These are phyloP conservation scores for Clitopilus hobsonii DNA, from an alignment of 768 basidiomycete species.

Conservation along the genomic window DNA sequence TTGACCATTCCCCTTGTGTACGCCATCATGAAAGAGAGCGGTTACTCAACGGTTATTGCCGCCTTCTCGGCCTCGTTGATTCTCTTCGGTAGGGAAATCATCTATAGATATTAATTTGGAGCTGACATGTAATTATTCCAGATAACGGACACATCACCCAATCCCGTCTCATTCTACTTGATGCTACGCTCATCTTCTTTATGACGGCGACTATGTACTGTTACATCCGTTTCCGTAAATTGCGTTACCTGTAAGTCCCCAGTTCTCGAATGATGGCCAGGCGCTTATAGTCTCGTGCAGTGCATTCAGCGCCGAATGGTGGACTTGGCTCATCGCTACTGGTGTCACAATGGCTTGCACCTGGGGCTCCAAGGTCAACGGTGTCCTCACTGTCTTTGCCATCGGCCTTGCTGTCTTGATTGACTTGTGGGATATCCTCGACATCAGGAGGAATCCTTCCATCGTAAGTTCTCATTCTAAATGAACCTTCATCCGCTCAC, in stretches of 20 bases:
- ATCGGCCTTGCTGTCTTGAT: constrained; percentile 90
- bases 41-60: constrained; percentile 87
- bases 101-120: too few species aligned
- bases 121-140: constrained; percentile 21
- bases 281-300: constrained; percentile 32
- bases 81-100: constrained; percentile 76
- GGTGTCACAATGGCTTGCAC: constrained; percentile 94
- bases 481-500: too few species aligned
- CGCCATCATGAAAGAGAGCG: constrained; percentile 96
- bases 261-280: background rate
- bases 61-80: constrained; percentile 85
- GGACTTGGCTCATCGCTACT: constrained; percentile 88
- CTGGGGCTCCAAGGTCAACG: constrained; percentile 97
- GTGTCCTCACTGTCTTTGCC: constrained; percentile 82
- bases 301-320: constrained; percentile 89
- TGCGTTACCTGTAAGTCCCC: constrained; percentile 72
- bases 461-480: too few species aligned
- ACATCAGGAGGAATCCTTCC: constrained; percentile 70
- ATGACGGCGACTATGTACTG: constrained; percentile 90
- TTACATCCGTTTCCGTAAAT: constrained; percentile 92
- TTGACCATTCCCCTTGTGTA: constrained; percentile 90
- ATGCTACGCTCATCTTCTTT: constrained; percentile 93
- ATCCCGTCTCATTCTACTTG: constrained; percentile 93
- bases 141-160: constrained; percentile 97
- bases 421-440: constrained; percentile 93